Percentiles rank a stretch among this genome's conserved stretches.
phyloP scores from a whole-genome alignment of 768 basidiomycete species.

The Suillus americanus region DNA sequence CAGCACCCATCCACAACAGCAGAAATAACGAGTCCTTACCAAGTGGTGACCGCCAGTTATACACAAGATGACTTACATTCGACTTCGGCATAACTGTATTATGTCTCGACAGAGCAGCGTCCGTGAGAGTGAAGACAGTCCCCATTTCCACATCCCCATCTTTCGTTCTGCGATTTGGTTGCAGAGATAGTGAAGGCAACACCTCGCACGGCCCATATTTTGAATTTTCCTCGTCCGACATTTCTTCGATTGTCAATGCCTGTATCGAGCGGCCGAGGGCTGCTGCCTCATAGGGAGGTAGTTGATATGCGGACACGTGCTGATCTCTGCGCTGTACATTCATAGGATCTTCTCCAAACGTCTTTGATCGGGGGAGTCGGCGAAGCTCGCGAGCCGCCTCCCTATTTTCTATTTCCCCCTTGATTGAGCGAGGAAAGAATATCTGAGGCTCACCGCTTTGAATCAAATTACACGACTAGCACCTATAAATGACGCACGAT shows the following conservation, averaged over 20 bases:
- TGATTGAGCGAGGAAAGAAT: slow-evolving; percentile 80
- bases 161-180: slow-evolving; percentile 26
- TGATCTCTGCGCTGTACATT: background rate
- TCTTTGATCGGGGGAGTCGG: background rate
- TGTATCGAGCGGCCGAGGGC: slow-evolving; percentile 15
- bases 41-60: slow-evolving; percentile 70
- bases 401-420: slow-evolving; percentile 57
- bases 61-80: slow-evolving; percentile 49
- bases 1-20: background rate
- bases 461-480: background rate
- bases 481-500: slow-evolving; percentile 46
- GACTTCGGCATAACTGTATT: slow-evolving; percentile 33
- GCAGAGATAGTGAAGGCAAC: slow-evolving; percentile 11
- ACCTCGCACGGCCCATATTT: background rate
- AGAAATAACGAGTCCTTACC: slow-evolving; percentile 37
- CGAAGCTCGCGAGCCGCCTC: slow-evolving; percentile 39
- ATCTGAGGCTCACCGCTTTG: slow-evolving; percentile 44
- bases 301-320: slow-evolving; percentile 22
- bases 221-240: slow-evolving; percentile 10
- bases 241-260: slow-evolving; percentile 36
- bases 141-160: slow-evolving; percentile 25
- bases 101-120: slow-evolving; percentile 45
- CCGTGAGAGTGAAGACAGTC: slow-evolving; percentile 31
- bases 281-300: slow-evolving; percentile 33
- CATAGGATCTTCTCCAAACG: background rate